Base-by-base conservation (phyloP, 164 flowering plant genomes). In the Sedum album region DNA sequence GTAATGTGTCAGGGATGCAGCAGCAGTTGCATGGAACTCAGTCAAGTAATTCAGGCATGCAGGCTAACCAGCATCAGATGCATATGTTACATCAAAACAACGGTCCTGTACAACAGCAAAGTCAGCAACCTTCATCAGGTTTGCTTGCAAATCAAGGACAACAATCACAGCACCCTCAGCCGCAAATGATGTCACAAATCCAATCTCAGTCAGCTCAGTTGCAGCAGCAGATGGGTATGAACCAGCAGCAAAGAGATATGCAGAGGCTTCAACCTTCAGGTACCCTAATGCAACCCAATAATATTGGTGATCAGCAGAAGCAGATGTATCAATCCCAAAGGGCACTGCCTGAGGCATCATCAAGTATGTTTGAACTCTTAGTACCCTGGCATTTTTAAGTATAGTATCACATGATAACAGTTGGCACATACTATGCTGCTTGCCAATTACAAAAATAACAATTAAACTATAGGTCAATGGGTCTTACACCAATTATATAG, bases 311-410 rank as follows among this genome's bases (percentile, higher is more conserved):
- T 70, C 96, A 85, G 76, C 90, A 88, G 80, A 89, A 85, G 74
- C 90, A 83, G 72, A 31, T 80, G 42, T 79, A 84, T 78, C 98
- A 85, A 72, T 67, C 89, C 15, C 92, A 86, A 75, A 89, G 94
- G 81, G 72, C 70, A 31, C 76, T 77, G 69, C 82, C 91, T 4
- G 97, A 91, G 70, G 88, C 85, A 20, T 78, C 96, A 73, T 78
- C 93, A 70, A 81, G 98, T 91, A 85, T 71, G 92, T 75, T 31
- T 17, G 7, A 7, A 6, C 21, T 51, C 57, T 21, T 51, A 18
- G 57, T 51, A n/a, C 8, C 23, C 62, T 28, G 26, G 33, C 33
- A 28, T 26, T 57, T 53, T 57, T 14, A 0, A 26, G 4, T 26
- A 10, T 28, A 57, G 2, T 33, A 1, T 28, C 26, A 28, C 33